Evolutionary conservation across 1,139 yeast species (phyloP).

Genomic region (Kodamaea ohmeri): DNA sequence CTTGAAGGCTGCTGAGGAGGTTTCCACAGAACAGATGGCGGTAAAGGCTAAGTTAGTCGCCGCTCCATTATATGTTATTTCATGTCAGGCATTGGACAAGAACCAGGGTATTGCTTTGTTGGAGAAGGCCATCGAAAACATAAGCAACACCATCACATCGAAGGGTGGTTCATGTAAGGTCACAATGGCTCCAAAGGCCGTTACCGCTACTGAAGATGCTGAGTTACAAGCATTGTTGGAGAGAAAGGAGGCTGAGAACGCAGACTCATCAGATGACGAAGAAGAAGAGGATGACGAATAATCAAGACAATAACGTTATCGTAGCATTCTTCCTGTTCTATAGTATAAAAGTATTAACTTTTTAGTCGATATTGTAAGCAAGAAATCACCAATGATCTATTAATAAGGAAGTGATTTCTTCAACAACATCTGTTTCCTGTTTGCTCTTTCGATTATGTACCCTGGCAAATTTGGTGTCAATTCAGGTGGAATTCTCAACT

Average conservation of each 20-base stretch:
- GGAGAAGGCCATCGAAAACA: constrained; percentile 74
- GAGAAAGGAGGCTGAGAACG: constrained; percentile 49
- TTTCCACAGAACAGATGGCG: constrained; percentile 78
- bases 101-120: constrained; percentile 79
- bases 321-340: constrained; percentile 10
- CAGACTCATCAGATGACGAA: constrained; percentile 44
- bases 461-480: constrained; percentile 38
- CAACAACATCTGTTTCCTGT: constrained; percentile 32
- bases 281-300: constrained; percentile 30
- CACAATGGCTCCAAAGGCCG: constrained; percentile 98
- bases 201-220: constrained; percentile 97
- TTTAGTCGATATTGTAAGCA: no score
- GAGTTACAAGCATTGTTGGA: constrained; percentile 90
- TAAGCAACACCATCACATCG: constrained; percentile 63
- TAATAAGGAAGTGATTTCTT: constrained; percentile 27
- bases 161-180: constrained; percentile 88
- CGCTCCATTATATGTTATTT: constrained; percentile 92
- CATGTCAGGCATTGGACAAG: constrained; percentile 91
- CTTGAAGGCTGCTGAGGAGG: constrained; percentile 78
- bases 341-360: constrained; percentile 5
- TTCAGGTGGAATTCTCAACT: constrained; percentile 37
- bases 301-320: constrained; percentile 1
- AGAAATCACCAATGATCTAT: no score
- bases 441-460: constrained; percentile 42
- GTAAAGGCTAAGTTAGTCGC: constrained; percentile 95